These are phyloP conservation scores for Brassica incana DNA, from an alignment of 345 rosid genomes.

Conservation along the genomic window DNA sequence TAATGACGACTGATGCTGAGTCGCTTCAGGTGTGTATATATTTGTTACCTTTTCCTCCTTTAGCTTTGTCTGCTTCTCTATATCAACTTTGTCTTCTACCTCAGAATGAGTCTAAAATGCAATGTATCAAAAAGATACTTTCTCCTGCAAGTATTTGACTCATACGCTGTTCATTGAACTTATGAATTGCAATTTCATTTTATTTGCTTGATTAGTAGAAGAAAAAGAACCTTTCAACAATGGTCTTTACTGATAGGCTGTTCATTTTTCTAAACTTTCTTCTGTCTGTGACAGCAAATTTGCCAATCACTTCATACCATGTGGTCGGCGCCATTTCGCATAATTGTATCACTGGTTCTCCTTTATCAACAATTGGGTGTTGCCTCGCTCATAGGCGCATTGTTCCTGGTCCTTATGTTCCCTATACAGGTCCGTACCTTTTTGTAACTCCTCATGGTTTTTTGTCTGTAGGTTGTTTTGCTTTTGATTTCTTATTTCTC, in stretches of 20 bases:
- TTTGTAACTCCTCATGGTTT: not conserved
- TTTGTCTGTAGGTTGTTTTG: conserved; percentile 10
- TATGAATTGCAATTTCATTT: not conserved
- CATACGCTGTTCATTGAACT: conserved; percentile 11
- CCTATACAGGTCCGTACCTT: conserved; percentile 76
- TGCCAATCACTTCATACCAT: conserved; percentile 95
- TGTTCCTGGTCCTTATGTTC: conserved; percentile 79
- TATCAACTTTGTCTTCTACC: not conserved
- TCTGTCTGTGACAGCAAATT: conserved; percentile 65
- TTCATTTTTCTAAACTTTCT: conserved; percentile 19
- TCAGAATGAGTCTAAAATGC: conserved; percentile 11
- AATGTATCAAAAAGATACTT: conserved; percentile 1
- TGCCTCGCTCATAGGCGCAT: conserved; percentile 64
- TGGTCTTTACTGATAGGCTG: conserved; percentile 5
- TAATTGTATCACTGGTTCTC: conserved; percentile 71
- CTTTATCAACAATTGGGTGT: conserved; percentile 61
- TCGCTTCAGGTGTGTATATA: conserved; percentile 81
- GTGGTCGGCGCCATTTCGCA: conserved; percentile 99
- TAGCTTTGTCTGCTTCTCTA: not conserved
- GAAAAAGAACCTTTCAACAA: not conserved
- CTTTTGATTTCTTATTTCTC: conserved; percentile 18
- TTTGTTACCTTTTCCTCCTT: conserved; percentile 3
- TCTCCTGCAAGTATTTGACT: not conserved
- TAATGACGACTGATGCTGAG: conserved; percentile 98
- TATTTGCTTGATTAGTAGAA: not conserved